Percentiles rank a stretch among this genome's conserved stretches.
Evolutionary conservation across 208 protist genomes (phyloP).

Genomic region (Leishmania aethiopica): DNA sequence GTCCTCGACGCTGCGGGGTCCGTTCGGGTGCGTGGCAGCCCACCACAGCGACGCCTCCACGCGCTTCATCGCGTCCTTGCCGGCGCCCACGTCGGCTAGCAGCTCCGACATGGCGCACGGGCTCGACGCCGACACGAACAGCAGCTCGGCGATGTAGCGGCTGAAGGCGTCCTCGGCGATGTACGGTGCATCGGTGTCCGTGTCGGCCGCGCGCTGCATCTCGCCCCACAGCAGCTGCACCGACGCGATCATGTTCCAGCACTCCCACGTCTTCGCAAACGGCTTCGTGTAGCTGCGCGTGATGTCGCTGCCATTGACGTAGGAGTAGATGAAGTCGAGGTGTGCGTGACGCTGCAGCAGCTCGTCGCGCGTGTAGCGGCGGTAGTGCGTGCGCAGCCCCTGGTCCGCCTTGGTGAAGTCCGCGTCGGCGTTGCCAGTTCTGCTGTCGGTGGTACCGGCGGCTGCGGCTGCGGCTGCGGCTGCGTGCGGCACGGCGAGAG

Average conservation of each 20-base stretch:
- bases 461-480: background rate
- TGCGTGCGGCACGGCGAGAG: constrained; percentile 3
- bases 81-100: background rate
- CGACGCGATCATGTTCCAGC: constrained; percentile 21
- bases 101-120: constrained; percentile 16
- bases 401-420: constrained; percentile 6
- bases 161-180: constrained; percentile 1
- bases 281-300: constrained; percentile 24
- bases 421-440: background rate
- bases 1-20: background rate
- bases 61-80: constrained; percentile 15
- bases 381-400: constrained; percentile 24
- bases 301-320: constrained; percentile 31
- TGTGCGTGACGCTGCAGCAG: constrained; percentile 9
- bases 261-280: constrained; percentile 14
- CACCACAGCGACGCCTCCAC: constrained; percentile 20
- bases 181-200: background rate
- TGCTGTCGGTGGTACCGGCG: background rate
- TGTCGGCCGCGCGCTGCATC: constrained; percentile 6
- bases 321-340: constrained; percentile 31
- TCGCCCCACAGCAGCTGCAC: constrained; percentile 24
- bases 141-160: constrained; percentile 8
- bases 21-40: background rate
- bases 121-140: constrained; percentile 4
- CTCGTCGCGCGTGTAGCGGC: constrained; percentile 13